These are phyloP conservation scores for Barnettozyma sp. DNA, from an alignment of 805 yeast genomes.

Conservation along the genomic window DNA sequence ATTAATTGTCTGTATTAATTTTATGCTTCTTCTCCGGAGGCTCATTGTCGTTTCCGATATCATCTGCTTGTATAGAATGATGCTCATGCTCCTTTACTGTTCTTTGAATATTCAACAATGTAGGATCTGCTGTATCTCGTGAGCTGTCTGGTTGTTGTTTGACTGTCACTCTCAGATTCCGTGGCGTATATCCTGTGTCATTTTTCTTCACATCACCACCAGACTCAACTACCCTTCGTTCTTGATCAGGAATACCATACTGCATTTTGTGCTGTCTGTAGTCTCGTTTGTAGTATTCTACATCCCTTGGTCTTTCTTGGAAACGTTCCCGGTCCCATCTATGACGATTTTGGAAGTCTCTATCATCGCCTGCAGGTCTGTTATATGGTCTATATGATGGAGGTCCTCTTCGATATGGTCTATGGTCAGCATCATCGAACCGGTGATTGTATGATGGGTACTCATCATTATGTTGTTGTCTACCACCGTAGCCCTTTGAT, in stretches of 20 bases:
- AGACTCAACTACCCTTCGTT: too few species aligned
- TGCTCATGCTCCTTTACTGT: too few species aligned
- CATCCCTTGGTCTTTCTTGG: too few species aligned
- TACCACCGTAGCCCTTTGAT: too few species aligned
- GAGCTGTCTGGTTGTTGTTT: too few species aligned
- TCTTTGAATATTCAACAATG: too few species aligned
- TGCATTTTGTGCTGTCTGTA: neutral
- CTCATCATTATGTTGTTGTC: too few species aligned
- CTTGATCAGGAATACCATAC: too few species aligned
- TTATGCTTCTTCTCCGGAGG: conserved; percentile 1
- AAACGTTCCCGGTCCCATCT: neutral
- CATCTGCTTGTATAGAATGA: too few species aligned
- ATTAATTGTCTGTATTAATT: neutral
- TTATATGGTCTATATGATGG: neutral
- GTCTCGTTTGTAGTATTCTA: conserved; percentile 1
- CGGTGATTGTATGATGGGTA: too few species aligned
- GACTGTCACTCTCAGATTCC: neutral
- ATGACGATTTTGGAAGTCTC: neutral
- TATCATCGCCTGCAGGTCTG: neutral
- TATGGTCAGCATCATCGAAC: neutral
- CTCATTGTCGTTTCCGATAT: too few species aligned
- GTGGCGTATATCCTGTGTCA: neutral
- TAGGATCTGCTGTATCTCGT: too few species aligned
- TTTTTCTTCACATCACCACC: neutral
- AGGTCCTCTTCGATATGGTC: neutral